A percentile compares a stretch with the other conserved stretches of the same genome.
These are phyloP conservation scores for Phlebiopsis flavidoalba DNA, from an alignment of 768 basidiomycete species.

Conservation along the genomic window DNA sequence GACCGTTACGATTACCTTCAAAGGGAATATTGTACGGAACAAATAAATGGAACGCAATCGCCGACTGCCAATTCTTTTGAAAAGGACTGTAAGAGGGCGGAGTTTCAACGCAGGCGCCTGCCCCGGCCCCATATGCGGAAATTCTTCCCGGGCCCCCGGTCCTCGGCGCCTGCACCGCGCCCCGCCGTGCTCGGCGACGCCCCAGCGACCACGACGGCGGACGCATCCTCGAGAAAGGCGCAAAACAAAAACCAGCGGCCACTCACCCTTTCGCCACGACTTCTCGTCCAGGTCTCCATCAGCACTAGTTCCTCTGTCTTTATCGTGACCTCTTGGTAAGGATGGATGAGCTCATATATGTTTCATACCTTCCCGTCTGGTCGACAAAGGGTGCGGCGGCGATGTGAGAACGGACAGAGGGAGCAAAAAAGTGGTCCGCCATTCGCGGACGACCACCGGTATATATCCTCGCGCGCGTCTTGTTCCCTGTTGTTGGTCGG, in stretches of 20 bases:
- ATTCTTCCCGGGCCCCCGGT: neutral
- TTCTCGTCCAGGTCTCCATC: neutral
- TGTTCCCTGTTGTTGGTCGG: neutral
- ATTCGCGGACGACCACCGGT: neutral
- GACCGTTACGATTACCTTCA: too few species aligned
- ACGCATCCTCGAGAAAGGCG: neutral
- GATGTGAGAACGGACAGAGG: neutral
- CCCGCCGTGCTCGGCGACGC: neutral
- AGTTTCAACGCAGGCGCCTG: conserved; percentile 5
- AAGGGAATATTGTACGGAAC: too few species aligned
- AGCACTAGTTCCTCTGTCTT: neutral
- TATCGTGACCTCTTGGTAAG: neutral
- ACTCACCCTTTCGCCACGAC: neutral
- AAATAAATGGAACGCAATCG: too few species aligned
- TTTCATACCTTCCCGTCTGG: conserved; percentile 2
- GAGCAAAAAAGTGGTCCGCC: neutral
- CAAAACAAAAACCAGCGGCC: neutral
- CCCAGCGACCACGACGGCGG: neutral
- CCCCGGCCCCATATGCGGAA: neutral
- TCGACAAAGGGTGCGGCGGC: too few species aligned
- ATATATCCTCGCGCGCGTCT: neutral
- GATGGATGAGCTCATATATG: neutral
- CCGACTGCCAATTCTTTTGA: too few species aligned
- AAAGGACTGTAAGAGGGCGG: conserved; percentile 15
- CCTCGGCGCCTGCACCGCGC: neutral